Percentiles rank a stretch among this genome's conserved stretches.
These are phyloP conservation scores for Mangifera indica DNA, from an alignment of 345 rosid species.

Conservation along the genomic window DNA sequence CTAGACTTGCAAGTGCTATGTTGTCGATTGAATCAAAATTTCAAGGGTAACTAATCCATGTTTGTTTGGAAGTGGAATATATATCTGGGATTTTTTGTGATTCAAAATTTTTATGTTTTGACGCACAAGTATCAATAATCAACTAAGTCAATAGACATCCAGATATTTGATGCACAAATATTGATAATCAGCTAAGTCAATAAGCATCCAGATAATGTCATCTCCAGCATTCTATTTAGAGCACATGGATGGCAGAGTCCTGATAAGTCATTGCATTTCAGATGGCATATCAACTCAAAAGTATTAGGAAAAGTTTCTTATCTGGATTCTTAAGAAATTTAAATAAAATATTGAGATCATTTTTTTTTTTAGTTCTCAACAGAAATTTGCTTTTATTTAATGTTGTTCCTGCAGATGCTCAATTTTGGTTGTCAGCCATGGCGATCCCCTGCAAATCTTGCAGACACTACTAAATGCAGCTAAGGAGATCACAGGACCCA, in stretches of 20 bases:
- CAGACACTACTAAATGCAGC: constrained; percentile 67
- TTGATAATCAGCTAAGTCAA: not conserved
- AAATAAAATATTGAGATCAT: not conserved
- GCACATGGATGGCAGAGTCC: no score
- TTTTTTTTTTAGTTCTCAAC: not conserved
- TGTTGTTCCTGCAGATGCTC: constrained; percentile 42
- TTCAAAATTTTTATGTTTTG: not conserved
- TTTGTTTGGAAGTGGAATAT: constrained; percentile 12
- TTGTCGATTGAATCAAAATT: constrained; percentile 57
- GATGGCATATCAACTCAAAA: not conserved
- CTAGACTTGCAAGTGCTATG: constrained; percentile 65
- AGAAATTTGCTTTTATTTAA: not conserved
- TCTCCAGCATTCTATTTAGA: not conserved
- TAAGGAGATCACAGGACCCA: constrained; percentile 30
- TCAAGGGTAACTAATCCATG: constrained; percentile 50
- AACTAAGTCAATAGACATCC: not conserved
- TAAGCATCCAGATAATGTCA: not conserved
- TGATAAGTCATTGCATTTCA: not conserved
- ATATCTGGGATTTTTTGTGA: not conserved
- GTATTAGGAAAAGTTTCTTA: not conserved
- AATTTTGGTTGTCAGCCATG: constrained; percentile 78
- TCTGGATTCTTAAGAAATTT: not conserved
- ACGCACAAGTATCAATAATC: not conserved
- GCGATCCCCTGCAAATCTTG: constrained; percentile 91
- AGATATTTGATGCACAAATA: constrained; percentile 1